Evolutionary conservation across 2,329 filamentous ascomycete genomes (phyloP).

Genomic region (Penicillium sp.): DNA sequence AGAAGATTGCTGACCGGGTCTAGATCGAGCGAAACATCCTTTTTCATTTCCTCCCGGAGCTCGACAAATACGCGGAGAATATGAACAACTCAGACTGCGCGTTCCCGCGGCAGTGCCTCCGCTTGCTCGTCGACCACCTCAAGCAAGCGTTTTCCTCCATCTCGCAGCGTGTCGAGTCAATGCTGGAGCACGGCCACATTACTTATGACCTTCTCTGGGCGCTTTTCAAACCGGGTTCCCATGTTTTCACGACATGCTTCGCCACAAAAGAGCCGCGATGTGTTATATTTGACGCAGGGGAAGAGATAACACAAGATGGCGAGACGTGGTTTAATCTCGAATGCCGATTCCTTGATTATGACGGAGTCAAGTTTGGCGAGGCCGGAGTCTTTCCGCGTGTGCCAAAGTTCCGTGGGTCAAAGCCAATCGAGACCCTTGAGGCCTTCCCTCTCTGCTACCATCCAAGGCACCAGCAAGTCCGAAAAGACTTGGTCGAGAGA

Average conservation of each 20-base stretch:
- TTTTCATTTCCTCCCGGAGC: conserved; percentile 1
- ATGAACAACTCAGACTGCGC: neutral
- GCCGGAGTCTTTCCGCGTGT: too few species aligned
- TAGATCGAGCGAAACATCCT: conserved; percentile 5
- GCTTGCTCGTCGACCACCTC: conserved; percentile 4
- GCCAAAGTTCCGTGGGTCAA: too few species aligned
- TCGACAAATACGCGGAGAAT: neutral
- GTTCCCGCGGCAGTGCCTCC: neutral
- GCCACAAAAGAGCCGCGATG: conserved; percentile 2
- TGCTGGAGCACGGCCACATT: conserved; percentile 1
- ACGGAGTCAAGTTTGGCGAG: too few species aligned
- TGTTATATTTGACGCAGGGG: conserved; percentile 3
- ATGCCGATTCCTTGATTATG: too few species aligned
- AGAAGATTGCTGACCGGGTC: neutral
- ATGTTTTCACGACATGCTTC: conserved; percentile 3
- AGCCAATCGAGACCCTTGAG: neutral
- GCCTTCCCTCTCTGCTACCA: conserved; percentile 8
- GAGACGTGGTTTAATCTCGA: conserved; percentile 4
- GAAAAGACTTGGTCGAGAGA: conserved; percentile 5
- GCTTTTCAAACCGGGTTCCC: conserved; percentile 4
- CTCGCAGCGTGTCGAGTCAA: neutral
- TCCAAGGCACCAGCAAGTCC: conserved; percentile 1
- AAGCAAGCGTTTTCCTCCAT: neutral
- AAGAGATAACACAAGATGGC: conserved; percentile 3
- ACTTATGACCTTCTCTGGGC: conserved; percentile 1